Evolutionary conservation across 805 yeast species (phyloP).

Genomic region (Jamesozyma rosinii): DNA sequence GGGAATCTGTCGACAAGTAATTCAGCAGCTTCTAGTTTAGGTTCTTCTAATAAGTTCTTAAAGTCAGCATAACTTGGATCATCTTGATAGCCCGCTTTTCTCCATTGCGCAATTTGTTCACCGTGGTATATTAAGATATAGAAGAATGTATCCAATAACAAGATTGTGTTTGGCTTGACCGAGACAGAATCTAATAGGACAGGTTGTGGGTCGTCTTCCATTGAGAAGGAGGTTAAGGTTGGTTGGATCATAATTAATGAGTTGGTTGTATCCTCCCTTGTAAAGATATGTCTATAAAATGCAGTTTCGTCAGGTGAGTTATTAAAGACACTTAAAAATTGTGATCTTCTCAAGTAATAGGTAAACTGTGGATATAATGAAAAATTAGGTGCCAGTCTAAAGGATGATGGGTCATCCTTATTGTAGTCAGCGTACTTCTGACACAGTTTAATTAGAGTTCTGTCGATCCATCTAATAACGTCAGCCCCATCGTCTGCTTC

Average conservation of each 20-base stretch:
- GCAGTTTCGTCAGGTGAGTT: conserved; percentile 99
- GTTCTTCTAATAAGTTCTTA: conserved; percentile 76
- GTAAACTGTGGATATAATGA: conserved; percentile 90
- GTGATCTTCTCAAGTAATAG: conserved; percentile 91
- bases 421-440: conserved; percentile 89
- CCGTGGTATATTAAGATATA: conserved; percentile 94
- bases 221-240: conserved; percentile 75
- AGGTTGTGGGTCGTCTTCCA: conserved; percentile 81
- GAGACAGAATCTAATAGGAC: conserved; percentile 91
- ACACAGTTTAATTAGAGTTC: conserved; percentile 80
- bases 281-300: conserved; percentile 84
- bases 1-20: conserved; percentile 91
- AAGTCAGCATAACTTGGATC: conserved; percentile 83
- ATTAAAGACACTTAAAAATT: conserved; percentile 90
- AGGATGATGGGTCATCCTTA: conserved; percentile 73
- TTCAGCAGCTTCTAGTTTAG: conserved; percentile 86
- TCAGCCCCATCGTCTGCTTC: conserved; percentile 85
- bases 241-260: conserved; percentile 97
- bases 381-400: conserved; percentile 75
- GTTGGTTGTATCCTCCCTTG: conserved; percentile 86
- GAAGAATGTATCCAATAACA: conserved; percentile 91
- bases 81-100: conserved; percentile 89
- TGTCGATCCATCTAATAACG: conserved; percentile 88
- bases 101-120: conserved; percentile 90
- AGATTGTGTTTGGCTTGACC: conserved; percentile 75